Conservation (phyloP, 805 yeast genomes). For the Zygosaccharomyces kombuchaensis region DNA sequence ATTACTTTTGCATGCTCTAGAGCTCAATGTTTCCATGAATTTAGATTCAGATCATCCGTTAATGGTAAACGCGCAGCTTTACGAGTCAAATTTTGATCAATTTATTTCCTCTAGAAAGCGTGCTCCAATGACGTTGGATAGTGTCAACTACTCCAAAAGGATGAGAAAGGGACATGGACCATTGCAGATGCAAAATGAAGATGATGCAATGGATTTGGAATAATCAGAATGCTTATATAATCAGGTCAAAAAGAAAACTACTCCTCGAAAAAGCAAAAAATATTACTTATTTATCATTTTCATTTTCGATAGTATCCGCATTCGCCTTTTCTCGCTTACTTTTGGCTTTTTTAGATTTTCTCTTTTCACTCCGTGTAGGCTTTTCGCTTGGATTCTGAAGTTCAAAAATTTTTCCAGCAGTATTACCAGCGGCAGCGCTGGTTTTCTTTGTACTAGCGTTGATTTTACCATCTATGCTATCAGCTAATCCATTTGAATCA, state of each 20-base stretch:
- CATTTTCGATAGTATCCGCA: not conserved
- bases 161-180: constrained; percentile 7
- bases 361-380: not conserved
- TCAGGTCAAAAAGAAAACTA: not conserved
- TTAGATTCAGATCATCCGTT: constrained; percentile 33
- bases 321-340: not conserved
- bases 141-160: constrained; percentile 10
- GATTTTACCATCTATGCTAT: too few species aligned
- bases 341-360: not conserved
- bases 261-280: too few species aligned
- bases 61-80: constrained; percentile 20
- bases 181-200: constrained; percentile 11
- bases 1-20: constrained; percentile 72
- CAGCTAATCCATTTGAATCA: not conserved
- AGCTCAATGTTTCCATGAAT: constrained; percentile 41
- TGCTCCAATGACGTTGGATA: constrained; percentile 12
- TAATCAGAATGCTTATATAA: constrained; percentile 1
- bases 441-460: not conserved
- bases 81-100: constrained; percentile 10
- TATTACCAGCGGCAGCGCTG: not conserved
- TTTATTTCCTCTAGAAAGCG: constrained; percentile 11
- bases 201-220: constrained; percentile 25
- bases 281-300: not conserved
- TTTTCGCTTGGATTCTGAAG: not conserved
- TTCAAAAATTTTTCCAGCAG: too few species aligned